These are phyloP conservation scores for Begonia peltatifolia DNA, from an alignment of 306 rosid species.

Conservation along the genomic window DNA sequence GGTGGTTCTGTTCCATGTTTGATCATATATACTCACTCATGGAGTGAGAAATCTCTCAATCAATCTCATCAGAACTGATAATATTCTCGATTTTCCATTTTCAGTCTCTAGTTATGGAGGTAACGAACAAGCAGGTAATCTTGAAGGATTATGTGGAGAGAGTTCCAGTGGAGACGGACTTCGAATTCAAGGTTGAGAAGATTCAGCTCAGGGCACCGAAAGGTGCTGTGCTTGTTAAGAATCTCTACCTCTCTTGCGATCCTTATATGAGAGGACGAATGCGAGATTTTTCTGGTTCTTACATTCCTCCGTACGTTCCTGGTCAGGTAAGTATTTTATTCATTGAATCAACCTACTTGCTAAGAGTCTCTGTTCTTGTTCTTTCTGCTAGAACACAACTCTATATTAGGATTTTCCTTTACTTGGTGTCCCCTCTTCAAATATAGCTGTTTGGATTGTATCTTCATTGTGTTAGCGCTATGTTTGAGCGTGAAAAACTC, in stretches of 20 bases:
- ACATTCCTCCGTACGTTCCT: constrained; percentile 27
- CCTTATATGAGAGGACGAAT: constrained; percentile 49
- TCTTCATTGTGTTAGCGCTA: too few species aligned
- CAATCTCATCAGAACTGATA: too few species aligned
- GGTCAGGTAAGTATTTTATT: constrained; percentile 18
- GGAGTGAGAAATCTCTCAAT: too few species aligned
- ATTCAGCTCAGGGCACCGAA: constrained; percentile 20
- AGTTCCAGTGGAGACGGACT: constrained; percentile 25
- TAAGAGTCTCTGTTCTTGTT: neutral
- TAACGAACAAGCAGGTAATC: constrained; percentile 35
- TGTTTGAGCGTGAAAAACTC: too few species aligned
- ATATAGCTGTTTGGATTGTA: too few species aligned
- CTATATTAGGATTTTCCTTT: too few species aligned
- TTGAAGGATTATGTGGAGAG: constrained; percentile 24
- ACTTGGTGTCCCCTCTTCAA: too few species aligned
- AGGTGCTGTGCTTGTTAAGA: constrained; percentile 30
- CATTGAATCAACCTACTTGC: neutral
- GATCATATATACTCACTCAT: too few species aligned
- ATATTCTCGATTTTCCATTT: neutral
- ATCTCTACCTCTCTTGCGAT: constrained; percentile 43
- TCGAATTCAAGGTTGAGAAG: constrained; percentile 18
- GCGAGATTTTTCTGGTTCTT: constrained; percentile 30
- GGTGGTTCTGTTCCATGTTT: too few species aligned
- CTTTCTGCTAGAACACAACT: too few species aligned
- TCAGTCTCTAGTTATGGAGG: neutral